Conservation (phyloP, 2,329 filamentous ascomycete species). For the Neonectria magnoliae region DNA sequence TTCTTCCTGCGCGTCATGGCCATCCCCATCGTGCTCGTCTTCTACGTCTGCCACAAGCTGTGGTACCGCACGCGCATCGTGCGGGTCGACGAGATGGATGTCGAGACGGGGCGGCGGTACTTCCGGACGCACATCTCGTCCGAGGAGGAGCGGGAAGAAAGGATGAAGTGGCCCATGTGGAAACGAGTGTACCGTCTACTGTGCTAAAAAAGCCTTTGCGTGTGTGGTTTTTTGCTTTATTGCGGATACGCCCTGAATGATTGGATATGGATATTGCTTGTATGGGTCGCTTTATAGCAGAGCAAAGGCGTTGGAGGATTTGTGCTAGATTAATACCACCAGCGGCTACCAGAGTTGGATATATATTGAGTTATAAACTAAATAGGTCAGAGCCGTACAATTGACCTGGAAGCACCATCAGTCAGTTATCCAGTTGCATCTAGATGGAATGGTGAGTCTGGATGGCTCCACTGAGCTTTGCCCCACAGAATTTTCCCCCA, state of each 20-base stretch:
- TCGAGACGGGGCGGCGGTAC: conserved; percentile 85
- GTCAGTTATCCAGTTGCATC: no score
- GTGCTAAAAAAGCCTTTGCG: conserved; percentile 59
- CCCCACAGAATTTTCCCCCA: conserved; percentile 13
- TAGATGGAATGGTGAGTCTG: neutral
- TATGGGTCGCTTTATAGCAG: conserved; percentile 6
- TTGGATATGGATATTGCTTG: neutral
- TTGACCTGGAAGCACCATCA: no score
- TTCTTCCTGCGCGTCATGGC: conserved; percentile 81
- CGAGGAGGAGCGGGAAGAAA: conserved; percentile 82
- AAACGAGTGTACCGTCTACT: conserved; percentile 79
- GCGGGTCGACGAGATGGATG: conserved; percentile 79
- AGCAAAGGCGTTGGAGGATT: conserved; percentile 24
- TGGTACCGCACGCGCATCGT: conserved; percentile 76
- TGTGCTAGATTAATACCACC: conserved; percentile 23
- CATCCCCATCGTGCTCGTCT: conserved; percentile 72
- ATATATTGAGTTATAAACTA: neutral
- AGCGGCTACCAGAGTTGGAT: neutral
- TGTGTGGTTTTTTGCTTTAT: neutral
- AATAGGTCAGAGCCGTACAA: neutral
- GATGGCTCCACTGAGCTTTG: neutral
- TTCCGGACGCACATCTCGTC: conserved; percentile 82
- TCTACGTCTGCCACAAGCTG: conserved; percentile 80
- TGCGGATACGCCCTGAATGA: neutral
- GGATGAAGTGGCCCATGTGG: conserved; percentile 76